Conservation (phyloP, 1,284 basidiomycete species). For the Ceratobasidium papillatum region DNA sequence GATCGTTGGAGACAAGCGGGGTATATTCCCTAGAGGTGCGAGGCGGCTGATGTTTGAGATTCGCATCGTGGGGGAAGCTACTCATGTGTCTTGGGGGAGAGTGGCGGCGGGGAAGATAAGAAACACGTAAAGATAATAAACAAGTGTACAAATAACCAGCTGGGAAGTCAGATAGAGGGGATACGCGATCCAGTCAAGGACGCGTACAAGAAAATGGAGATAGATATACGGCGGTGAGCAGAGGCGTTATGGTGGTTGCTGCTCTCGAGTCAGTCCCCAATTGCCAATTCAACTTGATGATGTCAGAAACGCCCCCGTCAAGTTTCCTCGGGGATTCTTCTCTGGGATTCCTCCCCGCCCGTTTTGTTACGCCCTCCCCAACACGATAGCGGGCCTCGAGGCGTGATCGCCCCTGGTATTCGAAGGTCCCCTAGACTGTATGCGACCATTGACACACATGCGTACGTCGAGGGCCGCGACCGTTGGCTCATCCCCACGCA, state of each 20-base stretch:
- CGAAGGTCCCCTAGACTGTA: background rate
- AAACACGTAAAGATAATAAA: slow-evolving; percentile 32
- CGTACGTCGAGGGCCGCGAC: background rate
- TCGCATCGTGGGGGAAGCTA: slow-evolving; percentile 30
- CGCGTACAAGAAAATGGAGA: slow-evolving; percentile 18
- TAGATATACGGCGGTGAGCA: slow-evolving; percentile 10
- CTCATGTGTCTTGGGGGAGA: slow-evolving; percentile 19
- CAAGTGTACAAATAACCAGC: background rate
- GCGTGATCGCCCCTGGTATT: background rate
- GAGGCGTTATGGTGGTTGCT: slow-evolving; percentile 14
- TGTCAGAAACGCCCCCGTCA: slow-evolving; percentile 38
- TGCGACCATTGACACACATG: background rate
- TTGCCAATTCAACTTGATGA: slow-evolving; percentile 29
- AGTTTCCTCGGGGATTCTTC: background rate
- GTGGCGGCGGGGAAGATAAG: slow-evolving; percentile 7
- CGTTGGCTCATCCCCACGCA: background rate
- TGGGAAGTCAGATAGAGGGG: background rate
- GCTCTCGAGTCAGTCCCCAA: slow-evolving; percentile 28
- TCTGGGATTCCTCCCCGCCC: too few species aligned
- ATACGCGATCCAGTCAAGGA: slow-evolving; percentile 37
- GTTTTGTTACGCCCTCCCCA: background rate
- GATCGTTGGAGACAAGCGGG: background rate
- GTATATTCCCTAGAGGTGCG: slow-evolving; percentile 2
- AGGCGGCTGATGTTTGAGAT: slow-evolving; percentile 15
- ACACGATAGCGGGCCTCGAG: slow-evolving; percentile 3